These are phyloP conservation scores for Eruca vesicaria DNA, from an alignment of 441 rosid genomes.

Conservation along the genomic window DNA sequence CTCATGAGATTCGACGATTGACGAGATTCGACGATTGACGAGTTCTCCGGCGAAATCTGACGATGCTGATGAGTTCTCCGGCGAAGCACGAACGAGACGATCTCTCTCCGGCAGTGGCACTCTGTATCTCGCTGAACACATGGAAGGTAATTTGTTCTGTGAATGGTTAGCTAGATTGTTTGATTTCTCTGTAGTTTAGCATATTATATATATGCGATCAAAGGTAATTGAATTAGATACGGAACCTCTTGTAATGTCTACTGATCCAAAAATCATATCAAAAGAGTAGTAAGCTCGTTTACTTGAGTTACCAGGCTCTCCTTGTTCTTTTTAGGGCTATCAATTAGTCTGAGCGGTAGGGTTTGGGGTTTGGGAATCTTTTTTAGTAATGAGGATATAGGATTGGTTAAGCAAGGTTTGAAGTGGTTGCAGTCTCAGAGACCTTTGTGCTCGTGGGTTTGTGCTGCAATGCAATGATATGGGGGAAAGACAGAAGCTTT, in stretches of 20 bases:
- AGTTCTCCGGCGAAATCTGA: too few species aligned
- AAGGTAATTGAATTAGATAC: neutral
- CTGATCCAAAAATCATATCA: neutral
- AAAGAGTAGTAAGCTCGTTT: neutral
- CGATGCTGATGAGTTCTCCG: too few species aligned
- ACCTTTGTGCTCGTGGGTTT: slow-evolving; percentile 45
- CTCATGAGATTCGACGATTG: too few species aligned
- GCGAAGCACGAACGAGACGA: too few species aligned
- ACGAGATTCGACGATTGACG: too few species aligned
- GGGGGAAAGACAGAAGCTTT: slow-evolving; percentile 56
- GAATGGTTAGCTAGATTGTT: too few species aligned
- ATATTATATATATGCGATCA: too few species aligned
- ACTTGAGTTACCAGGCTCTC: neutral
- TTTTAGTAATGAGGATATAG: slow-evolving; percentile 72
- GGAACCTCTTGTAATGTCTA: neutral
- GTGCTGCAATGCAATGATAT: too few species aligned
- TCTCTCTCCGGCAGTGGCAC: too few species aligned
- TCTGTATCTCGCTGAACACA: too few species aligned
- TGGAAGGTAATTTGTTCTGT: too few species aligned
- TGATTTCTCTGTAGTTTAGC: too few species aligned
- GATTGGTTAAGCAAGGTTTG: slow-evolving; percentile 80
- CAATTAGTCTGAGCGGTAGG: neutral
- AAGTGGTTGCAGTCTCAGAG: slow-evolving; percentile 83
- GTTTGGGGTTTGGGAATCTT: neutral
- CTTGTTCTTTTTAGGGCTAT: neutral